Conservation (phyloP, 768 basidiomycete species). For the Multifurca ochricompacta region DNA sequence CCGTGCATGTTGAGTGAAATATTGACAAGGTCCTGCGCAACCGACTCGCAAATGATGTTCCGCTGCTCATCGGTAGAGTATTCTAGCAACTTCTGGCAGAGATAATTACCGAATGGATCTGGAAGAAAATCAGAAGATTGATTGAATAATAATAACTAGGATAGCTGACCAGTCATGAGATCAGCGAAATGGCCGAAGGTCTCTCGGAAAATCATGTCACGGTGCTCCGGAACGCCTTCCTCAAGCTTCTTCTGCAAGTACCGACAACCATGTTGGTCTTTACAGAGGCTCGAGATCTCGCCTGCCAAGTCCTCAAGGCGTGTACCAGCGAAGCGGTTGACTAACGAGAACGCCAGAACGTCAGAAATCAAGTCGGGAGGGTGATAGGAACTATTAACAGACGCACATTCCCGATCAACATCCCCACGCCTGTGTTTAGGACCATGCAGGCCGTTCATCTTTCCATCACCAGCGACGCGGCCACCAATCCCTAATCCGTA, state of each 20-base stretch:
- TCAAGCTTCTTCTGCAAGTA: slow-evolving; percentile 99
- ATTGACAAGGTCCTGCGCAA: slow-evolving; percentile 93
- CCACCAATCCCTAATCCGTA: slow-evolving; percentile 61
- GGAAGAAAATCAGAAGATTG: background rate
- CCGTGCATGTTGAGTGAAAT: slow-evolving; percentile 99
- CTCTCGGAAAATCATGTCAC: slow-evolving; percentile 99
- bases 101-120: slow-evolving; percentile 99
- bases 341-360: slow-evolving; percentile 31
- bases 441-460: slow-evolving; percentile 87
- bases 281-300: slow-evolving; percentile 90
- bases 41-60: slow-evolving; percentile 93
- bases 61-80: slow-evolving; percentile 97
- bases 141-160: background rate
- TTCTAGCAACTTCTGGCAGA: slow-evolving; percentile 96
- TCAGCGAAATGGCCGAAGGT: slow-evolving; percentile 97
- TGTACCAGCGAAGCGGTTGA: slow-evolving; percentile 95
- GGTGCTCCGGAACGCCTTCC: slow-evolving; percentile 89
- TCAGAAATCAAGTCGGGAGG: background rate
- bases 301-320: slow-evolving; percentile 93
- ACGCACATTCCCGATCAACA: slow-evolving; percentile 76
- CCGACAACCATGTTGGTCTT: slow-evolving; percentile 98
- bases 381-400: slow-evolving; percentile 12
- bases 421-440: slow-evolving; percentile 94
- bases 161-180: slow-evolving; percentile 81
- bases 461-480: slow-evolving; percentile 50